Percentiles rank a stretch among this genome's conserved stretches.
Conservation (phyloP, 2,329 filamentous ascomycete species). For the Verruconis gallopava region DNA sequence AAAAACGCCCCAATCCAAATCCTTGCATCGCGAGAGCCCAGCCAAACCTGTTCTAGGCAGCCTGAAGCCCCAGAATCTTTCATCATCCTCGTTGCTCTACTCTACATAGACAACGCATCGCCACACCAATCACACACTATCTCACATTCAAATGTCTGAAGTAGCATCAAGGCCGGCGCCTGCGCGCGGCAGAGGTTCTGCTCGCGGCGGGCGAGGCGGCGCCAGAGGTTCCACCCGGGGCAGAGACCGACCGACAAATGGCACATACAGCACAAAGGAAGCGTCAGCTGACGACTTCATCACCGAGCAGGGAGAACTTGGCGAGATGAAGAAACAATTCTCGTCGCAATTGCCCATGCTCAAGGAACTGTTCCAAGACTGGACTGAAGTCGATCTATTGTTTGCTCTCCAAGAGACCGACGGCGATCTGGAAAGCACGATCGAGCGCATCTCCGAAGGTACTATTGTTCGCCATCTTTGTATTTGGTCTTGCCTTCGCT, state of each 20-base stretch:
- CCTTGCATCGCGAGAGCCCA: no score
- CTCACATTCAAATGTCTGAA: slow-evolving; percentile 67
- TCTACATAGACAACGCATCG: slow-evolving; percentile 11
- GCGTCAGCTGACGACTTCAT: slow-evolving; percentile 47
- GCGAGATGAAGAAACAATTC: slow-evolving; percentile 84
- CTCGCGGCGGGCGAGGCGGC: slow-evolving; percentile 69
- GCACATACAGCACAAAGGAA: slow-evolving; percentile 41
- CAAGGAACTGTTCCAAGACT: slow-evolving; percentile 87
- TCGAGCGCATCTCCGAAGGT: slow-evolving; percentile 73
- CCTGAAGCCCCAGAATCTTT: no score
- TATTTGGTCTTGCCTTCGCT: slow-evolving; percentile 7
- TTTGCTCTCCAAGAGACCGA: slow-evolving; percentile 83
- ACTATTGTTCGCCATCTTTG: slow-evolving; percentile 21
- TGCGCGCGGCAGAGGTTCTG: slow-evolving; percentile 71
- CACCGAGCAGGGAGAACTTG: slow-evolving; percentile 66
- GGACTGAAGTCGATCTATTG: slow-evolving; percentile 89
- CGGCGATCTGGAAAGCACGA: slow-evolving; percentile 58
- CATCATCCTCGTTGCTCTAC: not conserved
- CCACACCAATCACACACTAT: not conserved
- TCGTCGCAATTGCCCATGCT: slow-evolving; percentile 65
- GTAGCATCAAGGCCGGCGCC: slow-evolving; percentile 68
- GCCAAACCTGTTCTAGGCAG: no score
- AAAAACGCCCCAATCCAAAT: no score
- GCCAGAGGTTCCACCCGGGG: slow-evolving; percentile 37
- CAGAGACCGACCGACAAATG: slow-evolving; percentile 45